Conservation (phyloP, 768 basidiomycete species). For the Xerocomellus amylosporus region DNA sequence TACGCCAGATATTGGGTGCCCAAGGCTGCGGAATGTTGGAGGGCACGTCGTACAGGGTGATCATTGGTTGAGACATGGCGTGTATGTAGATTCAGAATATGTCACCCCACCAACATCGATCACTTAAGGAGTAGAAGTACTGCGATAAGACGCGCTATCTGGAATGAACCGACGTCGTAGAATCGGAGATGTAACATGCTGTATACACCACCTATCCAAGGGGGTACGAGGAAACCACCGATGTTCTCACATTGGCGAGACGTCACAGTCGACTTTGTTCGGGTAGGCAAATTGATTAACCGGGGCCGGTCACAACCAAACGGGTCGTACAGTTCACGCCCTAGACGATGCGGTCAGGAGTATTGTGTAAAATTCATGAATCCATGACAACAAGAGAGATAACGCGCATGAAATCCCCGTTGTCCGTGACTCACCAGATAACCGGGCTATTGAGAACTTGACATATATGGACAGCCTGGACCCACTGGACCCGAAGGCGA, state of each 20-base stretch:
- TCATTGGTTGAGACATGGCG: slow-evolving; percentile 46
- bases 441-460: not conserved
- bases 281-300: not conserved
- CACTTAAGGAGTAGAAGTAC: slow-evolving; percentile 16
- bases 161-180: not conserved
- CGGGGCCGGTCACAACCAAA: slow-evolving; percentile 3
- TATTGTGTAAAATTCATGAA: not conserved
- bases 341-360: not conserved
- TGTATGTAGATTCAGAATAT: not conserved
- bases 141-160: not conserved
- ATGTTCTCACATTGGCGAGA: slow-evolving; percentile 7
- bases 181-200: slow-evolving; percentile 3
- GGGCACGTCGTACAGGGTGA: slow-evolving; percentile 66
- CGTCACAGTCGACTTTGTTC: not conserved
- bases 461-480: not conserved
- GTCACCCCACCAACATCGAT: not conserved
- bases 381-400: slow-evolving; percentile 6
- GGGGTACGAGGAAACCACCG: slow-evolving; percentile 14
- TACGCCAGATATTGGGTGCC: slow-evolving; percentile 74
- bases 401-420: slow-evolving; percentile 8
- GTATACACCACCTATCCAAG: slow-evolving; percentile 7
- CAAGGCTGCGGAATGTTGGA: slow-evolving; percentile 63
- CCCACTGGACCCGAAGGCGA: not conserved
- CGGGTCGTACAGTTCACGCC: not conserved
- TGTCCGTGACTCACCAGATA: not conserved